Percentiles rank a stretch among this genome's conserved stretches.
Conservation (phyloP, 2,329 filamentous ascomycete species). For the Nothopassalora personata region DNA sequence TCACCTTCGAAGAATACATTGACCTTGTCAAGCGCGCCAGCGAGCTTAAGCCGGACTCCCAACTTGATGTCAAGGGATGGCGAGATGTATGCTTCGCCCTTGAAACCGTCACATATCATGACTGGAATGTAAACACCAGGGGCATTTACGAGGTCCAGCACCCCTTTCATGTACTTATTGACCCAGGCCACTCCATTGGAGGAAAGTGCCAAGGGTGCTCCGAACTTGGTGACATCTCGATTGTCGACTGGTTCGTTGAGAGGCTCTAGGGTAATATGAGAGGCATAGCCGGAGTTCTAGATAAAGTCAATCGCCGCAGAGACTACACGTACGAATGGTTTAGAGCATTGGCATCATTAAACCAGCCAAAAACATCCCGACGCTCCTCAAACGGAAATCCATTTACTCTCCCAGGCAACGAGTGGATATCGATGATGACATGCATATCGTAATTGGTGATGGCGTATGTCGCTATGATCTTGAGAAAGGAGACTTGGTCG, state of each 20-base stretch:
- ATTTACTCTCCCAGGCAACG: slow-evolving; percentile 33
- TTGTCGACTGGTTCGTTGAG: too few species aligned
- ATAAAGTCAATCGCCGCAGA: too few species aligned
- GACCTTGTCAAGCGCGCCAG: not conserved
- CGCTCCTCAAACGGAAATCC: too few species aligned
- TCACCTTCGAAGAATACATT: not conserved
- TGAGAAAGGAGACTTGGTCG: slow-evolving; percentile 29
- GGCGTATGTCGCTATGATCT: slow-evolving; percentile 33
- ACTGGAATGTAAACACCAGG: not conserved
- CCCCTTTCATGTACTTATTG: not conserved
- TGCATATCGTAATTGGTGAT: slow-evolving; percentile 36
- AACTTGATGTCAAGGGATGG: not conserved
- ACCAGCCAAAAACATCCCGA: too few species aligned
- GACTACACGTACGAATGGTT: too few species aligned
- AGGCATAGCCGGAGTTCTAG: too few species aligned
- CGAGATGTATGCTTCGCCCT: too few species aligned
- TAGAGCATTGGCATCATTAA: too few species aligned
- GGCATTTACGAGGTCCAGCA: not conserved
- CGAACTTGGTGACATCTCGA: not conserved
- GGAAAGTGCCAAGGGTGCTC: not conserved
- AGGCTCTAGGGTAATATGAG: too few species aligned
- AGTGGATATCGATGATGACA: slow-evolving; percentile 33
- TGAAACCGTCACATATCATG: too few species aligned
- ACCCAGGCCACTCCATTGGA: not conserved
- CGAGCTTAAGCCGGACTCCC: not conserved